phyloP scores from a whole-genome alignment of 108 stramenopile genomes.

The Stephanodiscus minutulus region DNA sequence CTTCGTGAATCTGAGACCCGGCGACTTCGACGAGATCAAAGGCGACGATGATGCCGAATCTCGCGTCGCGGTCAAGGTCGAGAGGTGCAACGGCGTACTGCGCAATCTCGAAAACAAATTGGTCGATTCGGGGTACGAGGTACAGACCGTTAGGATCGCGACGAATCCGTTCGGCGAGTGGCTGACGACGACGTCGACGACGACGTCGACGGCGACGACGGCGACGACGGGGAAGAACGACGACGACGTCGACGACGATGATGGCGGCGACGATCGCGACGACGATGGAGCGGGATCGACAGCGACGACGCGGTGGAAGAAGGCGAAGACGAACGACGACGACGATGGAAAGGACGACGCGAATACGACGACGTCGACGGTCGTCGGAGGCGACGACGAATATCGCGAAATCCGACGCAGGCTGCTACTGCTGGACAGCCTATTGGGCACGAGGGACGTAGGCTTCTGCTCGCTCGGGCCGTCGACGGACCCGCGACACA shows the following conservation, averaged over 20 bases:
- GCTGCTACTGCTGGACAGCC: slow-evolving; percentile 47
- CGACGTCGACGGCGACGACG: neutral
- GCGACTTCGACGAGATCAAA: slow-evolving; percentile 38
- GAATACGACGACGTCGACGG: neutral
- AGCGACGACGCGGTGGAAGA: neutral
- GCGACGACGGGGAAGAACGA: slow-evolving; percentile 1
- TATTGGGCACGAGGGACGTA: slow-evolving; percentile 51
- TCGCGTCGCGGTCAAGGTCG: slow-evolving; percentile 23
- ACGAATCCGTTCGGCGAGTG: slow-evolving; percentile 90
- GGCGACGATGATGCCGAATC: neutral
- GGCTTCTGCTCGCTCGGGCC: slow-evolving; percentile 79
- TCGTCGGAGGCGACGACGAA: no score
- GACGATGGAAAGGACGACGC: neutral
- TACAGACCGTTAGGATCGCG: slow-evolving; percentile 82
- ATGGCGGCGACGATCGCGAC: neutral
- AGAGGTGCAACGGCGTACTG: slow-evolving; percentile 32
- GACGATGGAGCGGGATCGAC: neutral
- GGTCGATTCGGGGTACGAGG: slow-evolving; percentile 78
- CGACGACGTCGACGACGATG: neutral
- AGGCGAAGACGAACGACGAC: neutral
- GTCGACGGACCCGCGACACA: slow-evolving; percentile 44
- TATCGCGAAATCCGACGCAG: slow-evolving; percentile 2
- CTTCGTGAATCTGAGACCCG: slow-evolving; percentile 42
- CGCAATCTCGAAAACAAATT: no score
- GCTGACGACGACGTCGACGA: slow-evolving; percentile 27